Conservation (phyloP, 1,284 basidiomycete genomes). For the Vanrija humicola region DNA sequence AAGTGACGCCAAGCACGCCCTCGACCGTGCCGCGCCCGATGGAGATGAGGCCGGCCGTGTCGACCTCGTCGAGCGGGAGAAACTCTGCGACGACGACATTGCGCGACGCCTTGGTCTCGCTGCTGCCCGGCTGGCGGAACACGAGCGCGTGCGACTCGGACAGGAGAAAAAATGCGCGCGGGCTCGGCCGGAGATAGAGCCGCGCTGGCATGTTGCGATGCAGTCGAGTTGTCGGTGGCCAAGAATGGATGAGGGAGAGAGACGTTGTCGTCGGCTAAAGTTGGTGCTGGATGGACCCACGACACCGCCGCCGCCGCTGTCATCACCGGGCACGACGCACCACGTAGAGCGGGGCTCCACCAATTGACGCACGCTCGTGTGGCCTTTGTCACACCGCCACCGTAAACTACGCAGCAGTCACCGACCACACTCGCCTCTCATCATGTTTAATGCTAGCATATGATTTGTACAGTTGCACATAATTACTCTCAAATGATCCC, state of each 20-base stretch:
- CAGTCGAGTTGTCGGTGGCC: neutral
- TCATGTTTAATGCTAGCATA: slow-evolving; percentile 2
- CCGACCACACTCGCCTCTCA: too few relatives aligned
- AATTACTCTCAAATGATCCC: too few relatives aligned
- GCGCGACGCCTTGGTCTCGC: slow-evolving; percentile 31
- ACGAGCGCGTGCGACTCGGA: slow-evolving; percentile 43
- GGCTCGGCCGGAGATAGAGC: slow-evolving; percentile 44
- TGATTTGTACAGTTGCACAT: too few relatives aligned
- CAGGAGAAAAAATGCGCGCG: slow-evolving; percentile 45
- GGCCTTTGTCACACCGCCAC: too few relatives aligned
- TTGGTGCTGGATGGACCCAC: too few relatives aligned
- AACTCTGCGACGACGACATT: slow-evolving; percentile 68
- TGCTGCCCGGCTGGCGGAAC: slow-evolving; percentile 42
- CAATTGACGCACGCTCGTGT: too few relatives aligned
- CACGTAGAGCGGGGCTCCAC: too few relatives aligned
- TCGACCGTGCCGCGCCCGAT: slow-evolving; percentile 65
- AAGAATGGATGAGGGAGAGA: neutral
- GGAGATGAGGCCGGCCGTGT: slow-evolving; percentile 58
- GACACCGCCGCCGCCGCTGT: too few relatives aligned
- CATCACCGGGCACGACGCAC: too few relatives aligned
- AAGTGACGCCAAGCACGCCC: slow-evolving; percentile 68
- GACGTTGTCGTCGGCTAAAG: neutral
- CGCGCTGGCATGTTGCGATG: slow-evolving; percentile 34
- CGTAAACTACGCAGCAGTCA: too few relatives aligned
- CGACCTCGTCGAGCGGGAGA: slow-evolving; percentile 65